phyloP scores from a whole-genome alignment of 2,329 filamentous ascomycete species.

The Aspergillus chevalieri region DNA sequence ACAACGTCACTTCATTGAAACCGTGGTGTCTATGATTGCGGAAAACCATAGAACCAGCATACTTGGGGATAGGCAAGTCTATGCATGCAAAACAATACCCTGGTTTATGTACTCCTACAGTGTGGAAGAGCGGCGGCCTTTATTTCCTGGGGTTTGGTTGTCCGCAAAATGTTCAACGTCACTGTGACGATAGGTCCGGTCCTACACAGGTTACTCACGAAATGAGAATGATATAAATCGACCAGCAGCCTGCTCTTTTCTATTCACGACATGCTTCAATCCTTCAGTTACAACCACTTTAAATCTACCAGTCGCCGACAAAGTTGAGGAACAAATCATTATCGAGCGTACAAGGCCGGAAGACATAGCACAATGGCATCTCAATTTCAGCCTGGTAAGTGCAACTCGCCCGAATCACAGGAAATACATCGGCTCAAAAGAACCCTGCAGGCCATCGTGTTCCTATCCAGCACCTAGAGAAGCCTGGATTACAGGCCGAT shows the following conservation, averaged over 20 bases:
- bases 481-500: slow-evolving; percentile 50
- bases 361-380: slow-evolving; percentile 10
- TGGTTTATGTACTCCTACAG: too few species aligned
- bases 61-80: background rate
- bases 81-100: too few species aligned
- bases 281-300: too few species aligned
- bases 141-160: slow-evolving; percentile 2
- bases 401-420: background rate
- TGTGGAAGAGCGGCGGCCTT: background rate
- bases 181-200: slow-evolving; percentile 3
- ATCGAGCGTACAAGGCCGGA: background rate
- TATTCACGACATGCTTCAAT: too few species aligned
- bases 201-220: background rate
- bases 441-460: slow-evolving; percentile 42
- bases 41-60: background rate
- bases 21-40: background rate
- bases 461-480: slow-evolving; percentile 47
- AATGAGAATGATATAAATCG: background rate
- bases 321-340: too few species aligned
- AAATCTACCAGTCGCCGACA: too few species aligned
- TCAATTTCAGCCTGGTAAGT: slow-evolving; percentile 29
- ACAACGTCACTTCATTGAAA: background rate
- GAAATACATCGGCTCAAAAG: background rate
- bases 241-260: background rate
- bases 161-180: slow-evolving; percentile 1